Conservation (phyloP, 768 basidiomycete genomes). For the Boletus patriciae region DNA sequence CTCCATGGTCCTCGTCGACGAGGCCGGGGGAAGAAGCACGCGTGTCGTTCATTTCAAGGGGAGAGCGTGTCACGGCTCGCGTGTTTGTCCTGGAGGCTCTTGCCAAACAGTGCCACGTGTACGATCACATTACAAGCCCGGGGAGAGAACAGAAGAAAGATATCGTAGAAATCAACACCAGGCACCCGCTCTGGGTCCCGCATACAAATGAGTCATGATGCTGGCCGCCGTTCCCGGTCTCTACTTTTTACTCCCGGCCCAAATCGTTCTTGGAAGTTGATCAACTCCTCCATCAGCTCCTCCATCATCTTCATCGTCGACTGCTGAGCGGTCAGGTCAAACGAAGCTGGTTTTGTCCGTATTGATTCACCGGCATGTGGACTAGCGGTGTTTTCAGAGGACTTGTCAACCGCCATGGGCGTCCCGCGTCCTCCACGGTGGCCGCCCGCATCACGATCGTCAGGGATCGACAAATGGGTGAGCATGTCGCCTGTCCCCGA, state of each 20-base stretch:
- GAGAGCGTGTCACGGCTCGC: background rate
- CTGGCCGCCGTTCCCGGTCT: slow-evolving; percentile 52
- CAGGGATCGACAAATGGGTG: slow-evolving; percentile 10
- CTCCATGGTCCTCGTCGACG: slow-evolving; percentile 21
- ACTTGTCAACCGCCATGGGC: slow-evolving; percentile 37
- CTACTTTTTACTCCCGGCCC: slow-evolving; percentile 55
- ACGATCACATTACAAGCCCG: background rate
- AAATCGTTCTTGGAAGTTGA: slow-evolving; percentile 85
- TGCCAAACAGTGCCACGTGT: slow-evolving; percentile 32
- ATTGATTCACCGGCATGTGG: slow-evolving; percentile 13
- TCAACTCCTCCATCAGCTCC: slow-evolving; percentile 86
- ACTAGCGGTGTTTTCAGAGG: slow-evolving; percentile 12
- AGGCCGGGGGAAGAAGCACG: slow-evolving; percentile 11
- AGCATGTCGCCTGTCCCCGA: slow-evolving; percentile 10
- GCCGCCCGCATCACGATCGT: slow-evolving; percentile 14
- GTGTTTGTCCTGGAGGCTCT: slow-evolving; percentile 27
- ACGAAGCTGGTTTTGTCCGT: slow-evolving; percentile 4
- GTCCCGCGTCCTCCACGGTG: slow-evolving; percentile 19
- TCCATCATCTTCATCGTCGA: slow-evolving; percentile 84
- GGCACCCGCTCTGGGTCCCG: background rate
- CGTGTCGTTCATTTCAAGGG: slow-evolving; percentile 9
- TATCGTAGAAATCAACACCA: slow-evolving; percentile 16
- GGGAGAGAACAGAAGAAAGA: slow-evolving; percentile 5
- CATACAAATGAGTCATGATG: slow-evolving; percentile 27
- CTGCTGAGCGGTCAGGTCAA: slow-evolving; percentile 19